Evolutionary conservation across 345 rosid genomes (phyloP).

Genomic region (Aquilaria malaccensis): DNA sequence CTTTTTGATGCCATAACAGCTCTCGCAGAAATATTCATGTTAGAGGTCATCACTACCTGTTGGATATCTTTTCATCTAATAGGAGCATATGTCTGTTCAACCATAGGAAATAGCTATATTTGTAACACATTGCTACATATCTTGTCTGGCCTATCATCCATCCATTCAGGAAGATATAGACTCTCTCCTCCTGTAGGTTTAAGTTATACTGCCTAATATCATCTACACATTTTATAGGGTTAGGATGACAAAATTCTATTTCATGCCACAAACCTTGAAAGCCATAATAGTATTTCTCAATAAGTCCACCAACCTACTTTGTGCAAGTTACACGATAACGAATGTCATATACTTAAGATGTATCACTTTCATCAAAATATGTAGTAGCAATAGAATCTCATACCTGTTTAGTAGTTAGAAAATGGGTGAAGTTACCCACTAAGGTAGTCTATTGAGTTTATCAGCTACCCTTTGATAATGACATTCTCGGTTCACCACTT

Average conservation of each 20-base stretch:
- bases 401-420: not conserved
- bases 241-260: not conserved
- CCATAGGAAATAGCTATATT: not conserved
- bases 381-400: conserved; percentile 1
- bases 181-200: not conserved
- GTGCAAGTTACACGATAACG: not conserved
- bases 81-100: not conserved
- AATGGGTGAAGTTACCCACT: not conserved
- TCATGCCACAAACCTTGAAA: not conserved
- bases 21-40: no score
- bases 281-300: not conserved
- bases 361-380: conserved; percentile 3
- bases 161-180: no score
- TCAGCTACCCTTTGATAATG: conserved; percentile 3
- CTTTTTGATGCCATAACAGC: no score
- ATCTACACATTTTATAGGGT: not conserved
- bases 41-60: no score
- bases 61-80: no score
- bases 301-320: not conserved
- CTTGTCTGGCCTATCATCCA: no score
- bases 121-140: no score
- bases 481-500: not conserved
- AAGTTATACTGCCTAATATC: not conserved
- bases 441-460: not conserved
- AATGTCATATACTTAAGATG: not conserved